These are phyloP conservation scores for Tetradesmus obliquus DNA, from an alignment of 139 green algal species.

Conservation along the genomic window DNA sequence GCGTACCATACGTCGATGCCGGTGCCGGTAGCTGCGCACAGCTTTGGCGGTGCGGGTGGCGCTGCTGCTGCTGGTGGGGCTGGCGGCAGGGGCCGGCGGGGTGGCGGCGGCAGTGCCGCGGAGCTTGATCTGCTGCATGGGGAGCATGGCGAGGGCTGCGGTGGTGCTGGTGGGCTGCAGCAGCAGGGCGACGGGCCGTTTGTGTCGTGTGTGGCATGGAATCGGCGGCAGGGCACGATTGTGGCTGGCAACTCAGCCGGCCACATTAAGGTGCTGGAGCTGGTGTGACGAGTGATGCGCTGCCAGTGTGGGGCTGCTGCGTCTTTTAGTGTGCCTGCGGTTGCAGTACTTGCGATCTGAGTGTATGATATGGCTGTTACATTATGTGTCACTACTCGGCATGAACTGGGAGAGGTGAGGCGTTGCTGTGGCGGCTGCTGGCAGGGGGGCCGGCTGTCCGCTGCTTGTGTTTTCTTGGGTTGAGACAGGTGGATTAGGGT, in stretches of 20 bases:
- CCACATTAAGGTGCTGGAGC: constrained; percentile 54
- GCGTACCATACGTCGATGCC: constrained; percentile 56
- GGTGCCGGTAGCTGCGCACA: constrained; percentile 37
- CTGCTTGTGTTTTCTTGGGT: no score
- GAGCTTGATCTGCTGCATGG: constrained; percentile 9
- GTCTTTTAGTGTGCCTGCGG: no score
- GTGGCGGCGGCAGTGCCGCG: constrained; percentile 51
- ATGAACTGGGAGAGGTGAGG: no score
- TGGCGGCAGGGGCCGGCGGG: constrained; percentile 68
- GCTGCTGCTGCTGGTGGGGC: constrained; percentile 31
- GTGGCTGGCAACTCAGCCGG: constrained; percentile 63
- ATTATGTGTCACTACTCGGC: no score
- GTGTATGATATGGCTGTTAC: no score
- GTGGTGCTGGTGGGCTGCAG: not conserved
- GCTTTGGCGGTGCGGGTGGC: not conserved
- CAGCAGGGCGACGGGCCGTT: constrained; percentile 54
- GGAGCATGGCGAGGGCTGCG: constrained; percentile 39
- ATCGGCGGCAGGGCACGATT: constrained; percentile 51
- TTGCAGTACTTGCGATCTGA: no score
- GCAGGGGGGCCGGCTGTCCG: no score
- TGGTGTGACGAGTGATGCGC: constrained; percentile 26
- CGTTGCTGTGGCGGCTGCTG: no score
- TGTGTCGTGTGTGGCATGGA: constrained; percentile 77
- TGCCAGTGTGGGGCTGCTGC: not conserved
- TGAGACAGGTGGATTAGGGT: no score